A percentile compares a stretch with the other conserved stretches of the same genome.
Evolutionary conservation across 805 yeast species (phyloP).

Genomic region (Zygoascus tannicola): DNA sequence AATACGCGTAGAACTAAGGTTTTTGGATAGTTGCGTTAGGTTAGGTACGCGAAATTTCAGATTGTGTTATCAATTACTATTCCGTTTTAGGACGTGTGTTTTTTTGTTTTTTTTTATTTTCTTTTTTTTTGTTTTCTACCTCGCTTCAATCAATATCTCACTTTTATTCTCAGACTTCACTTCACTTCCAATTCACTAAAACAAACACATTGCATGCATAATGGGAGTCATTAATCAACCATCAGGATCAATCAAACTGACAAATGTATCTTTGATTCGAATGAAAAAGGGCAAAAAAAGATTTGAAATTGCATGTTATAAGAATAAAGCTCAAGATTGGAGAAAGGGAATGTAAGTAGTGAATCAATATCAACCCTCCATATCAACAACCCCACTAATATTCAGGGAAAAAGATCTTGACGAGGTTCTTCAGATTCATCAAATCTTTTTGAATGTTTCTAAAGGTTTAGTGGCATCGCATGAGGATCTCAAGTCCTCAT

Average conservation of each 20-base stretch:
- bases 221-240: constrained; percentile 63
- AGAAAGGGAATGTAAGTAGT: constrained; percentile 50
- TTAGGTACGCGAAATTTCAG: neutral
- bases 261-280: constrained; percentile 88
- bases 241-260: constrained; percentile 73
- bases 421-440: constrained; percentile 94
- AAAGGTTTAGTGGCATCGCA: constrained; percentile 89
- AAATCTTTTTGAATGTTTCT: constrained; percentile 83
- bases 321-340: constrained; percentile 94
- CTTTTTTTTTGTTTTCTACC: too few species aligned
- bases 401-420: constrained; percentile 75
- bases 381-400: too few species aligned
- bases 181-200: too few species aligned
- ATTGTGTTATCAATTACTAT: neutral
- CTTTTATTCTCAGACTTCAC: too few species aligned
- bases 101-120: too few species aligned
- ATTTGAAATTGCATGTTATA: constrained; percentile 94
- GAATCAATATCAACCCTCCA: neutral
- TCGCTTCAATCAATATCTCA: too few species aligned
- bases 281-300: constrained; percentile 83
- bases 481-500: constrained; percentile 65
- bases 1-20: too few species aligned
- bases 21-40: too few species aligned
- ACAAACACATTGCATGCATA: neutral
- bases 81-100: neutral